A percentile compares a stretch with the other conserved stretches of the same genome.
These are phyloP conservation scores for Kwoniella mangroviensis DNA, from an alignment of 768 basidiomycete species.

Conservation along the genomic window DNA sequence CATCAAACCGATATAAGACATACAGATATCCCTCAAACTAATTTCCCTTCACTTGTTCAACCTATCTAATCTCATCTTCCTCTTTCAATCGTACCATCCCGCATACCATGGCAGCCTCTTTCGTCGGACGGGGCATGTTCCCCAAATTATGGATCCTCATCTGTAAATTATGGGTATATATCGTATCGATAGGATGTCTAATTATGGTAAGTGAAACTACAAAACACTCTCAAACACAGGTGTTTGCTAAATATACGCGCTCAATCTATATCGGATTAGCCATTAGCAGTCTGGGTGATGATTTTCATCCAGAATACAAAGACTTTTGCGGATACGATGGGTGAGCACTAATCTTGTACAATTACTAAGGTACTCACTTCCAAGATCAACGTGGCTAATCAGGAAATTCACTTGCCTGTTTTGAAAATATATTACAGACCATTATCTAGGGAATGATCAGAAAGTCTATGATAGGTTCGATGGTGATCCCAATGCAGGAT, in stretches of 20 bases:
- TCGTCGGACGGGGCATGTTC: conserved; percentile 28
- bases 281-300: conserved; percentile 38
- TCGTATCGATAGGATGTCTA: conserved; percentile 39
- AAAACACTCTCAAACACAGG: too few species aligned
- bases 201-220: conserved; percentile 34
- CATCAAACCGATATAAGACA: too few species aligned
- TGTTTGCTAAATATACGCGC: too few species aligned
- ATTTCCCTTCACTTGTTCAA: not conserved
- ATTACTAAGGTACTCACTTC: not conserved
- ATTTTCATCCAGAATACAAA: conserved; percentile 43
- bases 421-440: conserved; percentile 6
- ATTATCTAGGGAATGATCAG: conserved; percentile 40
- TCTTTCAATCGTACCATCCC: not conserved
- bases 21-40: too few species aligned
- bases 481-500: conserved; percentile 29
- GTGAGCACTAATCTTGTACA: conserved; percentile 12
- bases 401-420: not conserved
- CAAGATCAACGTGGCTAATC: not conserved
- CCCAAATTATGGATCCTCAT: conserved; percentile 32
- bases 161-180: conserved; percentile 37
- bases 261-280: not conserved
- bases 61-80: not conserved
- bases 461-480: conserved; percentile 30
- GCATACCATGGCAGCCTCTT: conserved; percentile 27
- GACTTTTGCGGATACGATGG: conserved; percentile 35